These are phyloP conservation scores for Pezicula rhizophila DNA, from an alignment of 2,329 filamentous ascomycete genomes.

Conservation along the genomic window DNA sequence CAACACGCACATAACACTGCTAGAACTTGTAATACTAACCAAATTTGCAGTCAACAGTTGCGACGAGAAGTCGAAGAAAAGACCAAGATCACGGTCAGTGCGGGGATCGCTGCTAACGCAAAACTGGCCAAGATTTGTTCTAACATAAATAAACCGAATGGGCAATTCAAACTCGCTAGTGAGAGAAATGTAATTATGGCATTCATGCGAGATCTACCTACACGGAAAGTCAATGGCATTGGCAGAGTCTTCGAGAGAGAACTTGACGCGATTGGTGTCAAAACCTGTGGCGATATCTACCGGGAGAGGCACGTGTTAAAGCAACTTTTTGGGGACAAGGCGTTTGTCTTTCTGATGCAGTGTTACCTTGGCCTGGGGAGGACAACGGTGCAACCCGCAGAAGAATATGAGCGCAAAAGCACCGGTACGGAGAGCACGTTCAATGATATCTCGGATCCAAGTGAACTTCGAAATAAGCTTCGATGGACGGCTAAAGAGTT, in stretches of 20 bases:
- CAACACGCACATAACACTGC: no score
- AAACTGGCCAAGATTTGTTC: constrained; percentile 93
- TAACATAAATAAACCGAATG: constrained; percentile 94
- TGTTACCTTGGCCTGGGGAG: constrained; percentile 82
- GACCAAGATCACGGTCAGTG: constrained; percentile 82
- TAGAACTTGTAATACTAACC: no score
- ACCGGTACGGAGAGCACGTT: constrained; percentile 94
- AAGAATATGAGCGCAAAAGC: constrained; percentile 87
- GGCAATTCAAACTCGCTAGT: constrained; percentile 72
- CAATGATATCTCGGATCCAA: constrained; percentile 64
- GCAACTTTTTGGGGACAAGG: constrained; percentile 89
- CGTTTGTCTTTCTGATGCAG: constrained; percentile 77
- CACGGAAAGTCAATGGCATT: constrained; percentile 91
- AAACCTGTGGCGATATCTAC: constrained; percentile 85
- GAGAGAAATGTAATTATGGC: constrained; percentile 70
- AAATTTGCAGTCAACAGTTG: constrained; percentile 49
- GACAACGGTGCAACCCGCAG: constrained; percentile 77
- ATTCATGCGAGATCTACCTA: constrained; percentile 80
- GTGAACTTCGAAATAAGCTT: constrained; percentile 69
- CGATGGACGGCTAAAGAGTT: constrained; percentile 77
- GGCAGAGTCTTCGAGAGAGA: constrained; percentile 90
- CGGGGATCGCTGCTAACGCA: constrained; percentile 88
- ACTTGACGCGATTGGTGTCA: constrained; percentile 78
- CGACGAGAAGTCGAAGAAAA: constrained; percentile 68
- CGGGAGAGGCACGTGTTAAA: constrained; percentile 66